Evolutionary conservation across 169 alveolate species (phyloP), one percentile per base, ranked within the genome.

Genomic region (Plasmodium adleri): DNA sequence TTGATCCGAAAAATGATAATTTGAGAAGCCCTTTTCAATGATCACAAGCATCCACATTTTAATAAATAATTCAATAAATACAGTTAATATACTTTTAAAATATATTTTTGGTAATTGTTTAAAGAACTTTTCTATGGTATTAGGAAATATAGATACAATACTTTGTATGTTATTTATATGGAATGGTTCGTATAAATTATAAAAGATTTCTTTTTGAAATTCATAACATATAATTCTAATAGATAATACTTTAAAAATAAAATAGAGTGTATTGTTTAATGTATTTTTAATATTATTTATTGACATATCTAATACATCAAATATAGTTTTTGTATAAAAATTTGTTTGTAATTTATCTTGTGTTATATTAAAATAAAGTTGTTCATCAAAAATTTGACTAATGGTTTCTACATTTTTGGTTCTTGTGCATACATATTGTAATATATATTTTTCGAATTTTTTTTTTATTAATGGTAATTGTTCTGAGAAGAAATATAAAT

Each of bases 21-120:
- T 60, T 8, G 92, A 70, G 26, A 86, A 86, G 1, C 92, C 92
- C 24, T 86, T 86, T 66, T 86, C 88, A 9, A 86, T 56, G 1
- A 86, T 45, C 1, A 71, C n/a, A 2, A 86, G 59, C 8, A 72
- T 72, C 92, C 92, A 86, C 75, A 86, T 86, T 86, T 86, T 86
- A 24, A 72, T 86, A 54, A 86, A 72, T 4, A 86, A 43, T 22
- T 72, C 92, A 2, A 72, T 86, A 64, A 86, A 86, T 10, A 86
- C 87, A 0, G 92, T 86, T 10, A 71, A 64, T 9, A 86, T 72
- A 9, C 56, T 86, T 52, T 86, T 70, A 62, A 49, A 73, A 47
- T 59, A 86, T 0, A 54, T 71, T 0, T 71, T 58, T 2, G 92
- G 92, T 8, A 86, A 24, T 72, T 86, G 92, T 1, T 12, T 20